Evolutionary conservation across 306 rosid species (phyloP), one percentile per base, ranked within the genome.

Genomic region (Trichosanthes cucumerina): DNA sequence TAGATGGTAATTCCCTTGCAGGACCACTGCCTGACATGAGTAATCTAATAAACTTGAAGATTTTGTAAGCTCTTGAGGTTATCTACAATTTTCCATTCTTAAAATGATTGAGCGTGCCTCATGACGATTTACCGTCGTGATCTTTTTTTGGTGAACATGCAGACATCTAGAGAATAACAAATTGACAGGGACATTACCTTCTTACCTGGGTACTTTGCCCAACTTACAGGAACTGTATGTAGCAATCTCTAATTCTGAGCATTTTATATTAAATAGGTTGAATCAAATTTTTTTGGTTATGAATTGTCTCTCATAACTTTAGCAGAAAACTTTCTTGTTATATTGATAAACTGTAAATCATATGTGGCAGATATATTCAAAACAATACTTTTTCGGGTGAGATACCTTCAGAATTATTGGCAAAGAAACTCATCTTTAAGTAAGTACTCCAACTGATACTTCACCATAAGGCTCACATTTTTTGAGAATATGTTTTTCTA

Each of bases 111-210:
- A 71, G 21, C 52, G 1, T 21, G 23, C 14, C 16, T 80, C 59
- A 24, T 33, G 3, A 2, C 23, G 38, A 49, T 16, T 66, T 75
- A 41, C 7, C 26, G 11, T 76, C 53, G 46, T 47, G 28, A 18
- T 75, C 44, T 36, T 33, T 69, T 73, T 10, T 43, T 39, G 54
- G 47, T 43, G 80, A 75, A 77, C 78, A 31, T 88, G 88, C 90
- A 95, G 99, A 84, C 97, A 92, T 89, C 84, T 95, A 34, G 99
- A 95, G 93, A 89, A 95, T 85, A 95, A 95, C 90, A 80, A 85
- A 80, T 85, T 95, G 85, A 86, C 68, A 53, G 97, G 97, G 81
- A 47, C 88, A 56, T 80, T 95, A 54, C 97, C 98, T 63, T 83
- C 97, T 72, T 88, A 85, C 90, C 87, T 95, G 80, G 88, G 91